Conservation (phyloP, 805 yeast genomes). For the Naumovozyma dairenensis region DNA sequence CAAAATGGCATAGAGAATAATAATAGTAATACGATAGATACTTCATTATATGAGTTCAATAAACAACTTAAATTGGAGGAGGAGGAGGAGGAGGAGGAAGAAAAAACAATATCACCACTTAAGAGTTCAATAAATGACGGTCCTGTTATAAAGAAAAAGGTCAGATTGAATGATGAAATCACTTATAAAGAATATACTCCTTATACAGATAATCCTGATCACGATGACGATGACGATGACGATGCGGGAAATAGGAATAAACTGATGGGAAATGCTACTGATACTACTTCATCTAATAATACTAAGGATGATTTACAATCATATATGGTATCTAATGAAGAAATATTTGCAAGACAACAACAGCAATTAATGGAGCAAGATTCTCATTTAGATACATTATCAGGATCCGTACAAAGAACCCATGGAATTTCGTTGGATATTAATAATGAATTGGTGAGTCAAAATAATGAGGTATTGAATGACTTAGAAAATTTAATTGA, state of each 20-base stretch:
- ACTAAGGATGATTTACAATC: background rate
- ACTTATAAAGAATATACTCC: slow-evolving; percentile 12
- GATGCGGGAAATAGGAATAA: background rate
- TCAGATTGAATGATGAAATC: slow-evolving; percentile 15
- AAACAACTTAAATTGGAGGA: background rate
- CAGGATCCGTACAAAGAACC: slow-evolving; percentile 36
- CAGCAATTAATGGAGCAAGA: slow-evolving; percentile 42
- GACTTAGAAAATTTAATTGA: slow-evolving; percentile 43
- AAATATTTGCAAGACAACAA: slow-evolving; percentile 35
- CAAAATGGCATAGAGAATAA: too few relatives aligned
- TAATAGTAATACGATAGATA: slow-evolving; percentile 3
- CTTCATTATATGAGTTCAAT: slow-evolving; percentile 3
- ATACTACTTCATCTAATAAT: background rate
- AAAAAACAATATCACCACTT: too few relatives aligned
- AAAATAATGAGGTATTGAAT: slow-evolving; percentile 35
- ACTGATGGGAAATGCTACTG: background rate
- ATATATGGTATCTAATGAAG: slow-evolving; percentile 25
- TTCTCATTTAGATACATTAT: slow-evolving; percentile 31
- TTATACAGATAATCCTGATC: slow-evolving; percentile 5
- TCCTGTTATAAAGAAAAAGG: slow-evolving; percentile 12
- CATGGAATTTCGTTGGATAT: slow-evolving; percentile 38
- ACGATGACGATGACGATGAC: slow-evolving; percentile 12
- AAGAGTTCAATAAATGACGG: background rate
- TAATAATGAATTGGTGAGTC: slow-evolving; percentile 39
- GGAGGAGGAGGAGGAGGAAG: background rate